Conservation (phyloP, 208 protist species). For the Phytomonas francai region DNA sequence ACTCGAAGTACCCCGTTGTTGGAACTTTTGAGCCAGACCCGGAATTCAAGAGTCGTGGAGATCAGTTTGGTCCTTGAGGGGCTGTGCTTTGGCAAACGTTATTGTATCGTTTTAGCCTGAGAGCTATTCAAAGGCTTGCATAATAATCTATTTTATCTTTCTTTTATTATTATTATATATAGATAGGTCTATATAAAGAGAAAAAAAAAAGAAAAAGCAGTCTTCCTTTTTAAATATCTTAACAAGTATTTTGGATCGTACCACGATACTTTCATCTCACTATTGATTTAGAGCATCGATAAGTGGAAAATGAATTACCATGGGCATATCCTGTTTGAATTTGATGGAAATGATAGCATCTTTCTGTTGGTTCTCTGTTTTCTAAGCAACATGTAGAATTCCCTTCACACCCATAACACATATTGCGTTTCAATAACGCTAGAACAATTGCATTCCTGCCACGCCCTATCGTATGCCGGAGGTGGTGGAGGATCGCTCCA, state of each 20-base stretch:
- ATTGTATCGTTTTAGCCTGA: background rate
- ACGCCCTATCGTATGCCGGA: constrained; percentile 14
- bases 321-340: background rate
- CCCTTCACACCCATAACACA: no score
- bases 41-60: constrained; percentile 34
- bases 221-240: no score
- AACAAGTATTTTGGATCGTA: no score
- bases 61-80: constrained; percentile 20
- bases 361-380: constrained; percentile 2
- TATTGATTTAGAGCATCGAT: background rate
- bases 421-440: no score
- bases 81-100: background rate
- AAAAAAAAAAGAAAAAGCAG: background rate
- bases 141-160: constrained; percentile 11
- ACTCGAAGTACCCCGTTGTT: constrained; percentile 68
- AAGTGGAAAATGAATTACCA: background rate
- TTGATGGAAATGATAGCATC: background rate
- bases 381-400: background rate
- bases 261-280: background rate
- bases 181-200: background rate
- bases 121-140: background rate
- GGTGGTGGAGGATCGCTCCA: constrained; percentile 54
- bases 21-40: constrained; percentile 37
- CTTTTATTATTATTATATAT: constrained; percentile 8
- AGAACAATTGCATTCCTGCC: no score